Evolutionary conservation across 345 rosid species (phyloP).

Genomic region (Eucalyptus paniculata): DNA sequence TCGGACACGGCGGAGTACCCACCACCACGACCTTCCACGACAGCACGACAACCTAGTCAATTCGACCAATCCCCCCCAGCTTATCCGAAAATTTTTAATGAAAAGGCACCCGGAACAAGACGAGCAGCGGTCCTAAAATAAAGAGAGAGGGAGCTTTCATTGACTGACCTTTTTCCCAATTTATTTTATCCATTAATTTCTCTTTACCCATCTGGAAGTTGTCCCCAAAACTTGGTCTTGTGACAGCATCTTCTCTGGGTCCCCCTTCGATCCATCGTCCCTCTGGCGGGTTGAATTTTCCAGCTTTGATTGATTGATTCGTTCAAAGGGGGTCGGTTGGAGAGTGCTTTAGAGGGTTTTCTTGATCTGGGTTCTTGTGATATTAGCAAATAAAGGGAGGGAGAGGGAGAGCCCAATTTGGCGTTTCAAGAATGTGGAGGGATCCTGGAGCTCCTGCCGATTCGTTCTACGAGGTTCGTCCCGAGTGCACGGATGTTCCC

Average conservation of each 20-base stretch:
- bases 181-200: neutral
- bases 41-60: neutral
- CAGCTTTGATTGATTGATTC: neutral
- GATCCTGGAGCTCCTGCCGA: slow-evolving; percentile 59
- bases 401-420: neutral
- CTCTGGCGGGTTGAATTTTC: neutral
- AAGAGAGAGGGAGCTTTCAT: neutral
- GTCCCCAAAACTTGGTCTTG: neutral
- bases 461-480: slow-evolving; percentile 83
- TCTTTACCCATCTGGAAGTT: neutral
- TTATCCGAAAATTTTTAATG: neutral
- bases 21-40: neutral
- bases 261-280: neutral
- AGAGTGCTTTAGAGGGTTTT: neutral
- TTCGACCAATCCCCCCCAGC: neutral
- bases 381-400: neutral
- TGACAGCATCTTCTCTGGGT: neutral
- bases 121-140: neutral
- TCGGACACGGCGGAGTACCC: neutral
- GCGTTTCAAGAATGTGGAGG: slow-evolving; percentile 44
- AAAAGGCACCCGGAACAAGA: neutral
- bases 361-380: neutral
- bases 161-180: neutral
- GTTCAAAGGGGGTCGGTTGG: neutral
- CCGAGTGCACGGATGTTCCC: slow-evolving; percentile 92